Evolutionary conservation across 208 protist genomes (phyloP).

Genomic region (Leishmania guyanensis): DNA sequence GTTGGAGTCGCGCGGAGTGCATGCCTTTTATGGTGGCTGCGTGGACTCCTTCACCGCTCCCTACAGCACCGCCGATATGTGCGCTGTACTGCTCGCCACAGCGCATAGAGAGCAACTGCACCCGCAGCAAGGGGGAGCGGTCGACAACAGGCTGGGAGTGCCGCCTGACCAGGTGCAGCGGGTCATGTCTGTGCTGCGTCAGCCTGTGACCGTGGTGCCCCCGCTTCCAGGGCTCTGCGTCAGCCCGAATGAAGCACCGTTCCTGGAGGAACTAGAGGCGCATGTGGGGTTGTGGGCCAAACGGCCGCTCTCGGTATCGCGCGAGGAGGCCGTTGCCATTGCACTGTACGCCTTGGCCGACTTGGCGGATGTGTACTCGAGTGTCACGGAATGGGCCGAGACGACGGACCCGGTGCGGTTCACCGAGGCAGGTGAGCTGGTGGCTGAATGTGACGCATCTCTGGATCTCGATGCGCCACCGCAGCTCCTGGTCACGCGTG

Average conservation of each 20-base stretch:
- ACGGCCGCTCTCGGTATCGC: conserved; percentile 1
- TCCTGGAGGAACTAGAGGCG: conserved; percentile 35
- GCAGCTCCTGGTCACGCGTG: neutral
- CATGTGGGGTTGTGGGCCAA: conserved; percentile 29
- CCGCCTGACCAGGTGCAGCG: conserved; percentile 11
- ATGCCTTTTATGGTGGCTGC: conserved; percentile 4
- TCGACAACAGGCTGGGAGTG: neutral
- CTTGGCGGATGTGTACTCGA: conserved; percentile 10
- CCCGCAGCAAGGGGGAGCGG: neutral
- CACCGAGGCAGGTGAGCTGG: neutral
- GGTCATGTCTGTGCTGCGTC: conserved; percentile 36
- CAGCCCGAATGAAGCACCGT: conserved; percentile 38
- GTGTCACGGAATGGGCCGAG: conserved; percentile 1
- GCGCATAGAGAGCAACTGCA: neutral
- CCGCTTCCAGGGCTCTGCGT: conserved; percentile 52
- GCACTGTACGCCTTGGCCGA: conserved; percentile 50
- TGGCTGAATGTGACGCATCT: neutral
- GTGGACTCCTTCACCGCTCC: neutral
- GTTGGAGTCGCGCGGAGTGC: conserved; percentile 1
- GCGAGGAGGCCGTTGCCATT: conserved; percentile 32
- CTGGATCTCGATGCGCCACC: neutral
- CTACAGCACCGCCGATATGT: conserved; percentile 5
- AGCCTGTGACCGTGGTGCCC: conserved; percentile 46
- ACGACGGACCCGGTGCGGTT: neutral
- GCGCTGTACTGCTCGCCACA: neutral